Percentiles rank a stretch among this genome's conserved stretches.
Evolutionary conservation across 345 rosid species (phyloP).

Genomic region (Moricandia arvensis): DNA sequence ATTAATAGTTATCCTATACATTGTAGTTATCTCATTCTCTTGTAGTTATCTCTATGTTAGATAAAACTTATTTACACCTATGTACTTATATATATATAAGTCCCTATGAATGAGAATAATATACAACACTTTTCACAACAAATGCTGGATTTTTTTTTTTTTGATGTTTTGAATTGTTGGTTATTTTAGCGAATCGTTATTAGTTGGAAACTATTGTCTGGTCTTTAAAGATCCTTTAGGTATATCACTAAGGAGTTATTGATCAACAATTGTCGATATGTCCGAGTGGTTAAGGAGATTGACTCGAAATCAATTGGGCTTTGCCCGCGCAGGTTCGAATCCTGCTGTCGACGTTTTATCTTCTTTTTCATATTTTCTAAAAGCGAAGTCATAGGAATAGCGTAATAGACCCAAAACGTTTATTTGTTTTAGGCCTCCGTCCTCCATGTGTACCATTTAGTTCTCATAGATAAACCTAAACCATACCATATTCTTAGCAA

Average conservation of each 20-base stretch:
- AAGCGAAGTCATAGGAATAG: not conserved
- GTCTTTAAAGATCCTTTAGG: too few species aligned
- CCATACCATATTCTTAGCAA: not conserved
- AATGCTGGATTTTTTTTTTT: too few species aligned
- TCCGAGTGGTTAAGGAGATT: constrained; percentile 72
- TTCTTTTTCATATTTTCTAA: not conserved
- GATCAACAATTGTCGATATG: not conserved
- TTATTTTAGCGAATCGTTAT: too few species aligned
- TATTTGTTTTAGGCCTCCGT: not conserved
- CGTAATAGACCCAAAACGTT: not conserved
- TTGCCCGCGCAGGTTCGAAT: constrained; percentile 84
- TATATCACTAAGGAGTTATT: not conserved
- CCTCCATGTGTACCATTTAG: not conserved
- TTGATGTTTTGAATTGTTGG: not conserved
- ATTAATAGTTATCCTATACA: too few species aligned
- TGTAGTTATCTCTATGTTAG: too few species aligned
- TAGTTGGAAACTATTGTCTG: too few species aligned
- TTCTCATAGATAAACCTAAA: not conserved
- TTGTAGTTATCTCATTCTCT: too few species aligned
- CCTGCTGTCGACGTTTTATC: constrained; percentile 27
- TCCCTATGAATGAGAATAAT: too few species aligned
- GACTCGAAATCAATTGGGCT: constrained; percentile 99
- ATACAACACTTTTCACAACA: too few species aligned
- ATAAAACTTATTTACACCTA: too few species aligned
- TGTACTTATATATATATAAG: too few species aligned